Percentiles rank a stretch among this genome's conserved stretches.
These are phyloP conservation scores for Globisporangium uncinulatum DNA, from an alignment of 352 stramenopile species.

Conservation along the genomic window DNA sequence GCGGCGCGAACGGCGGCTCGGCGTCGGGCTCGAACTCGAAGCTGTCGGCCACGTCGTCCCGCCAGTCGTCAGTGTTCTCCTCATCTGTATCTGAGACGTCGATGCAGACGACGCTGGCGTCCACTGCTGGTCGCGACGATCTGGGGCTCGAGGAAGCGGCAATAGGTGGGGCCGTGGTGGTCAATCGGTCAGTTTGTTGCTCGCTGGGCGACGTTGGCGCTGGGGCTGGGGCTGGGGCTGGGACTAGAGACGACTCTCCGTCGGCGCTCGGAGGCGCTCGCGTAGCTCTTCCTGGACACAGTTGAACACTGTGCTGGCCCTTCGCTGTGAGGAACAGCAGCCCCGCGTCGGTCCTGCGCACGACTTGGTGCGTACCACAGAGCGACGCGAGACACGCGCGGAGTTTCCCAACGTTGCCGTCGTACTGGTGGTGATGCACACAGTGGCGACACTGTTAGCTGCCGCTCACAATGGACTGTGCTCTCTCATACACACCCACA, in stretches of 20 bases:
- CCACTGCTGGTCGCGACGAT: neutral
- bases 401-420: slow-evolving; percentile 40
- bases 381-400: slow-evolving; percentile 50
- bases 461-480: too few relatives aligned
- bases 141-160: too few relatives aligned
- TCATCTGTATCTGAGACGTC: slow-evolving; percentile 43
- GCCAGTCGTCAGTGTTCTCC: neutral
- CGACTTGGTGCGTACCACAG: slow-evolving; percentile 50
- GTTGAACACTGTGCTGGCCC: slow-evolving; percentile 34
- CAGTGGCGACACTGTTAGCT: too few relatives aligned
- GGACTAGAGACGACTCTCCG: too few relatives aligned
- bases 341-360: slow-evolving; percentile 33
- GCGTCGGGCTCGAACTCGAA: slow-evolving; percentile 12
- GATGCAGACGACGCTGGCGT: slow-evolving; percentile 21
- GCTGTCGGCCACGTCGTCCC: neutral
- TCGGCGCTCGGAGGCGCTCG: neutral
- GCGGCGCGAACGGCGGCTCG: slow-evolving; percentile 1
- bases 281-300: slow-evolving; percentile 29
- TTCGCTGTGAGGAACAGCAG: slow-evolving; percentile 53
- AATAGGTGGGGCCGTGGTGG: too few relatives aligned
- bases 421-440: slow-evolving; percentile 31
- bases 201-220: too few relatives aligned
- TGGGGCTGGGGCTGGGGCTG: too few relatives aligned
- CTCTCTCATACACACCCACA: too few relatives aligned
- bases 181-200: too few relatives aligned